Conservation (phyloP, 345 rosid genomes). For the Bretschneidera sinensis region DNA sequence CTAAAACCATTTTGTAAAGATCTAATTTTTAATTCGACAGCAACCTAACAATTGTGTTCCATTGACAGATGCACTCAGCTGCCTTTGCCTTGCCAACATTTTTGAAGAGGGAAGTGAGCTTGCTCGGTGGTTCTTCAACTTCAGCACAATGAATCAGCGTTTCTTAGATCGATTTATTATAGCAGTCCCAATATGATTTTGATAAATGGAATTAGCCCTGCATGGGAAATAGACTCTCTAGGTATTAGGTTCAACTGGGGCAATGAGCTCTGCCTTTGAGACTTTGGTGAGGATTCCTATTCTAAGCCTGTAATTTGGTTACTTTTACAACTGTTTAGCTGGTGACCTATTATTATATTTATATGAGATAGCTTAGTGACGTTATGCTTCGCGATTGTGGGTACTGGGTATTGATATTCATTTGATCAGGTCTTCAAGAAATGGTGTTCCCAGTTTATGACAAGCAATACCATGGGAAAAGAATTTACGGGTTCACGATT, state of each 20-base stretch:
- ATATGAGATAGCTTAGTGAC: too few relatives aligned
- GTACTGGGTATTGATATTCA: too few relatives aligned
- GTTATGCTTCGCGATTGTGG: too few relatives aligned
- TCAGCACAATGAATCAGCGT: background rate
- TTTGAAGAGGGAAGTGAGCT: constrained; percentile 67
- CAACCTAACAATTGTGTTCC: constrained; percentile 9
- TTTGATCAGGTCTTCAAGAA: too few relatives aligned
- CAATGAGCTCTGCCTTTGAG: background rate
- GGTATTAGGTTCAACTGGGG: too few relatives aligned
- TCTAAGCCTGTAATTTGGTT: background rate
- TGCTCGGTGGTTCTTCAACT: constrained; percentile 25
- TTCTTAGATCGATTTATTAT: constrained; percentile 9
- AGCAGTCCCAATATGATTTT: background rate
- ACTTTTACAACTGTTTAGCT: too few relatives aligned
- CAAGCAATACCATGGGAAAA: too few relatives aligned
- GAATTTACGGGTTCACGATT: too few relatives aligned
- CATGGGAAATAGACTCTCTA: background rate
- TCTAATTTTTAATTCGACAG: constrained; percentile 8
- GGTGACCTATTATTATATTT: too few relatives aligned
- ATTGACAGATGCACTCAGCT: constrained; percentile 72
- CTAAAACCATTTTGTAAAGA: too few relatives aligned
- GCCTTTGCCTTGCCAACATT: constrained; percentile 86
- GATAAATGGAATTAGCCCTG: background rate
- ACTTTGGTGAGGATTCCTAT: background rate
- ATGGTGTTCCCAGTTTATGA: too few relatives aligned